Evolutionary conservation across 805 yeast species (phyloP), one percentile per base, ranked within the genome.

Genomic region (Blastobotrys peoriensis): DNA sequence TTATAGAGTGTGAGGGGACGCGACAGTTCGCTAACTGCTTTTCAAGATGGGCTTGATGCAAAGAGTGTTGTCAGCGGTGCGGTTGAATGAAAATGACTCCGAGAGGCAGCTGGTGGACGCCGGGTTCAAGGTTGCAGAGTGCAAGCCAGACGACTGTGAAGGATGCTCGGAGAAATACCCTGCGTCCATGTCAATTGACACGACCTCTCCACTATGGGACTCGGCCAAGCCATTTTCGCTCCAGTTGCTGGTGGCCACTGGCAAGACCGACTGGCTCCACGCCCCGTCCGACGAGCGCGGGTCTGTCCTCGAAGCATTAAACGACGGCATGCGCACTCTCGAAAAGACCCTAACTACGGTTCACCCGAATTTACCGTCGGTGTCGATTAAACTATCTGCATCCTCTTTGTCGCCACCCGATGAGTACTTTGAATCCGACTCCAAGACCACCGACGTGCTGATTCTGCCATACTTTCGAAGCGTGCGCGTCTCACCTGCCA

Each of bases 221-320:
- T 71, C 89, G 4, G 79, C 95, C 0, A 74, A 73, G 50, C 79
- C 84, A 1, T 79, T 78, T 36, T 81, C 79, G 2, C 58, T 83
- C 19, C 97, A 89, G 53, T 67, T 87, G 18, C 65, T 91, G 27
- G 80, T 89, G 0, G 83, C 96, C 2, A 88, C 97, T 0, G 94
- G 93, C 8, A 79, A 80, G 53, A 60, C 75, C 0, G 95, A 91
- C 63, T 91, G 98, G 98, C 68, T 65, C 13, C 91, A 78, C 49
- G 84, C 84, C 57, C 86, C 95, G 2, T 69, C 73, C 5, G 67
- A 70, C 6, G 75, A 72, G 23, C 42, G 57, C 19, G 64, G 68
- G 2, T 68, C 79, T 0, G 66, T 83, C 30, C 74, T 79, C 33
- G 51, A 69, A 30, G 66, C 63, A 8, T 65, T 79, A 6, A 60